These are phyloP conservation scores for Pseudomassariella vexata DNA, from an alignment of 2,329 filamentous ascomycete genomes.

Conservation along the genomic window DNA sequence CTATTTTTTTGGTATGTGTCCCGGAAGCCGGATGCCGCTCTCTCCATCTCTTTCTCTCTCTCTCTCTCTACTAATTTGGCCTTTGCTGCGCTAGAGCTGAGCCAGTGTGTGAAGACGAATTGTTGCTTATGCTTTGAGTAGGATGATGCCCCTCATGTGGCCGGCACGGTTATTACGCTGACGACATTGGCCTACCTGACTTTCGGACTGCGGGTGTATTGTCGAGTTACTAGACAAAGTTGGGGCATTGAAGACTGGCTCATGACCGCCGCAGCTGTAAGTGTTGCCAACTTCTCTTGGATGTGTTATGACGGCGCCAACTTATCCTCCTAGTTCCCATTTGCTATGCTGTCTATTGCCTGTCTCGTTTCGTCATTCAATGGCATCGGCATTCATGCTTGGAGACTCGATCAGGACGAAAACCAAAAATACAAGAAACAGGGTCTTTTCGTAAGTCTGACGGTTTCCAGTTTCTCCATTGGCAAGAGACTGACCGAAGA, in stretches of 20 bases:
- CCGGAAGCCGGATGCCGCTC: too few relatives aligned
- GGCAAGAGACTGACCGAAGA: background rate
- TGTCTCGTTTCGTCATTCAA: slow-evolving; percentile 8
- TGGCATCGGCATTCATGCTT: slow-evolving; percentile 9
- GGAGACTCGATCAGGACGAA: slow-evolving; percentile 8
- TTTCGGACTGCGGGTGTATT: slow-evolving; percentile 10
- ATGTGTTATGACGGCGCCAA: too few relatives aligned
- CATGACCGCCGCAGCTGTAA: slow-evolving; percentile 12
- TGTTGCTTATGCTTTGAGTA: too few relatives aligned
- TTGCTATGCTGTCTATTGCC: slow-evolving; percentile 11
- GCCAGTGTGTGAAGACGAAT: too few relatives aligned
- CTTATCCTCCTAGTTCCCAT: slow-evolving; percentile 6
- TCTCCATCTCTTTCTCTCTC: too few relatives aligned
- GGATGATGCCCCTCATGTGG: slow-evolving; percentile 12
- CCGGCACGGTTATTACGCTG: slow-evolving; percentile 12
- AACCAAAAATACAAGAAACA: slow-evolving; percentile 9
- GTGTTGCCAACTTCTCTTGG: background rate
- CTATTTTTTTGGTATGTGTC: too few relatives aligned
- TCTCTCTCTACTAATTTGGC: too few relatives aligned
- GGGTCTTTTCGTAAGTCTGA: slow-evolving; percentile 10
- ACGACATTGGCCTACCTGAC: slow-evolving; percentile 9
- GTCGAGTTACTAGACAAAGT: slow-evolving; percentile 6
- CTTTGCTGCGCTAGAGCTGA: too few relatives aligned
- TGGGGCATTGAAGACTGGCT: slow-evolving; percentile 13
- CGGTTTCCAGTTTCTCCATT: background rate